A percentile compares a stretch with the other conserved stretches of the same genome.
Evolutionary conservation across 2,329 filamentous ascomycete species (phyloP).

Genomic region (Phaeosphaeria sp.): DNA sequence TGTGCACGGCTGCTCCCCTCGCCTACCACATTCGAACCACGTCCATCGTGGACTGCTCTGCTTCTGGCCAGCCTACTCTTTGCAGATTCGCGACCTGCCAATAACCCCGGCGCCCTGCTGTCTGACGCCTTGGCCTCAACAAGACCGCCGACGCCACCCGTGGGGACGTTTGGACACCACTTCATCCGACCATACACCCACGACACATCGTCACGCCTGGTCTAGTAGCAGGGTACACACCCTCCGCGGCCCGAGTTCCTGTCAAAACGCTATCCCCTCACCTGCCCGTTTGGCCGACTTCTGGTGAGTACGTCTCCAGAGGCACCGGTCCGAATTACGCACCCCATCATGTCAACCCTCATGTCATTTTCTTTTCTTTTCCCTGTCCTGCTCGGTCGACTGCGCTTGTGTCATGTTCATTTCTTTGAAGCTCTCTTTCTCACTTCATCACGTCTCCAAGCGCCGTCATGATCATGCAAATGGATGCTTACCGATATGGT

Average conservation of each 20-base stretch:
- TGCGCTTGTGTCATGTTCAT: neutral
- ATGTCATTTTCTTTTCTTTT: neutral
- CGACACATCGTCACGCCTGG: conserved; percentile 1
- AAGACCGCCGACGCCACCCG: conserved; percentile 19
- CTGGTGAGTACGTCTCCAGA: conserved; percentile 24
- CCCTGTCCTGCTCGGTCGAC: neutral
- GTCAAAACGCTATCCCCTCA: conserved; percentile 21
- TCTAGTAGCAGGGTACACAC: neutral
- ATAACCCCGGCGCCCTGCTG: conserved; percentile 1
- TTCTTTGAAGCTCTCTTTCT: neutral
- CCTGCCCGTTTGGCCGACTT: conserved; percentile 16
- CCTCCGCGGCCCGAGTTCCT: conserved; percentile 17
- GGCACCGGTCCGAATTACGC: neutral
- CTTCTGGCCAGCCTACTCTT: neutral
- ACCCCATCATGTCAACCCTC: neutral
- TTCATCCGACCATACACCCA: conserved; percentile 9
- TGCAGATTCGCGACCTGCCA: neutral
- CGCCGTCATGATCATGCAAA: neutral
- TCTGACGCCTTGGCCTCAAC: neutral
- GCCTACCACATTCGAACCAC: neutral
- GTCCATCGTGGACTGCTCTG: neutral
- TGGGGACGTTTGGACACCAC: conserved; percentile 24
- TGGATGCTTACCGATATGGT: conserved; percentile 7
- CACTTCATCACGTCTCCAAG: neutral
- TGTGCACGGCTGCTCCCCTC: neutral